Conservation (phyloP, 306 rosid species). For the Sphenostylis stenocarpa region DNA sequence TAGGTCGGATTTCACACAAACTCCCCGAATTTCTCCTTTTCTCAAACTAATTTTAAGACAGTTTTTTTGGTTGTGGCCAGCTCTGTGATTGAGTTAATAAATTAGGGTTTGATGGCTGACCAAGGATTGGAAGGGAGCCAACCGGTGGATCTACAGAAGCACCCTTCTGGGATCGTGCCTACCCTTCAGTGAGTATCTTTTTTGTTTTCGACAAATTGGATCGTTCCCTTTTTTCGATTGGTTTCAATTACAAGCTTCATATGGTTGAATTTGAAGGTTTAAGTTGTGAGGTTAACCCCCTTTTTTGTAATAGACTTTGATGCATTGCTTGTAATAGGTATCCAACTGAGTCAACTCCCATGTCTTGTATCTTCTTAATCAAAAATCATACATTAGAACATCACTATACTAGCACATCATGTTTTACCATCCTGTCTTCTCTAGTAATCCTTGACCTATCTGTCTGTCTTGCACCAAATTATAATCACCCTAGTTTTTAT, state of each 20-base stretch:
- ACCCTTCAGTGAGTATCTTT: slow-evolving; percentile 87
- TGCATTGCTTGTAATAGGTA: neutral
- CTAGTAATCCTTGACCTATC: neutral
- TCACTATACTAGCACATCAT: neutral
- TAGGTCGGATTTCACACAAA: slow-evolving; percentile 33
- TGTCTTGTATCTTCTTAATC: neutral
- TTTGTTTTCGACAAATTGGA: neutral
- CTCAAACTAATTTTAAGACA: neutral
- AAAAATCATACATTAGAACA: too few species aligned
- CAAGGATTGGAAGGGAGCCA: slow-evolving; percentile 85
- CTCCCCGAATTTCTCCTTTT: neutral
- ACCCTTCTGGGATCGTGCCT: slow-evolving; percentile 96
- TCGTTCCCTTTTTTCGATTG: neutral
- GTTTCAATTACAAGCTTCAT: neutral
- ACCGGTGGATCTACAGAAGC: slow-evolving; percentile 76
- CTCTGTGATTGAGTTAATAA: neutral
- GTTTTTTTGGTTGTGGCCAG: slow-evolving; percentile 4
- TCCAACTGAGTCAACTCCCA: neutral
- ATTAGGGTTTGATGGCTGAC: slow-evolving; percentile 67
- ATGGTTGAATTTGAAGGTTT: neutral
- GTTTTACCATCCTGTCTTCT: neutral
- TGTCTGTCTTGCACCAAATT: too few species aligned
- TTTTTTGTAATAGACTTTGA: neutral
- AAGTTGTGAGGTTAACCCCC: neutral
- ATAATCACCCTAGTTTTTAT: neutral